These are phyloP conservation scores for Eucalyptus caleyi DNA, from an alignment of 345 rosid genomes.

Conservation along the genomic window DNA sequence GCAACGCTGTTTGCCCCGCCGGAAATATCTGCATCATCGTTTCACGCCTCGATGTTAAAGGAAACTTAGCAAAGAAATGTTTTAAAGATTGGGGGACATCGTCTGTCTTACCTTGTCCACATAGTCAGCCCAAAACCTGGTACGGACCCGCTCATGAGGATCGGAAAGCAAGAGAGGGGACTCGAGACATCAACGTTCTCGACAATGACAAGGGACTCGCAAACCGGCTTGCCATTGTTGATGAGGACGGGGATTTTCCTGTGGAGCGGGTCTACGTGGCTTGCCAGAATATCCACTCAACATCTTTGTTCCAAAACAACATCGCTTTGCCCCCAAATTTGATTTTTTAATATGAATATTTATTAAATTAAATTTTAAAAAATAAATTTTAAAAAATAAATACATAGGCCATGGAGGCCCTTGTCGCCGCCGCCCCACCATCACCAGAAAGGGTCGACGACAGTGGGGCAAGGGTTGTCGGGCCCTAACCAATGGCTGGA, in stretches of 20 bases:
- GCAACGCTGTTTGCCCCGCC: accelerated
- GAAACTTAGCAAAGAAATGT: background rate
- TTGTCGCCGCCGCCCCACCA: accelerated
- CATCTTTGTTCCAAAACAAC: too few species aligned
- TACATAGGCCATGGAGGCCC: too few species aligned
- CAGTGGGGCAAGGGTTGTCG: accelerated
- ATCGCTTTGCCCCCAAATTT: too few species aligned
- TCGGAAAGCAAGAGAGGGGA: background rate
- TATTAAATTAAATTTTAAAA: too few species aligned
- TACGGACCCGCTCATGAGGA: background rate
- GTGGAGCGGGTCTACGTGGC: background rate
- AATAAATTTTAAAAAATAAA: too few species aligned
- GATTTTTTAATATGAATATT: too few species aligned
- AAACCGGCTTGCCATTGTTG: background rate
- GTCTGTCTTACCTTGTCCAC: background rate
- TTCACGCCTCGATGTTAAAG: background rate
- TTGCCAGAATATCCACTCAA: too few species aligned
- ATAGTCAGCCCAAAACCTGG: background rate
- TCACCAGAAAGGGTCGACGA: too few species aligned
- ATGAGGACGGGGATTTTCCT: background rate
- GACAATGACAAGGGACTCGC: background rate
- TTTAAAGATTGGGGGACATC: background rate
- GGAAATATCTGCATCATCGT: background rate
- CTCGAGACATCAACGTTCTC: background rate
- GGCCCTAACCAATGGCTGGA: accelerated